These are phyloP conservation scores for Canariomyces notabilis DNA, from an alignment of 2,329 filamentous ascomycete genomes.

Conservation along the genomic window DNA sequence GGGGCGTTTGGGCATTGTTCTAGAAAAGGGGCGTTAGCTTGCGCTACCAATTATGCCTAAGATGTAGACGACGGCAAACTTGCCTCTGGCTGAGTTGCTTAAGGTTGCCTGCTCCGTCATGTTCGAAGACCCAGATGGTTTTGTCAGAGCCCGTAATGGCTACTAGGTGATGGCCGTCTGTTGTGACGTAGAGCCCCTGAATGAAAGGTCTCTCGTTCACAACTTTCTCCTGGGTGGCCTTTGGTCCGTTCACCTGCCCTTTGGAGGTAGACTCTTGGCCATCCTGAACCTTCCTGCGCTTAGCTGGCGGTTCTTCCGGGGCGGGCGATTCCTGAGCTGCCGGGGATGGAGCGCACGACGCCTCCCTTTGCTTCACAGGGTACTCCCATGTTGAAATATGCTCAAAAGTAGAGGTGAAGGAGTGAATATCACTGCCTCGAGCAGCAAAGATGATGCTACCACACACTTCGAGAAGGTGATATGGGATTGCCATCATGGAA, in stretches of 20 bases:
- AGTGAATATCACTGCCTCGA: slow-evolving; percentile 65
- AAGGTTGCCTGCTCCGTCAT: slow-evolving; percentile 57
- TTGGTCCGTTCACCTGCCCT: slow-evolving; percentile 26
- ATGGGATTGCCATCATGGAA: slow-evolving; percentile 48
- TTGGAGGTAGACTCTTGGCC: slow-evolving; percentile 12
- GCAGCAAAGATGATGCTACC: slow-evolving; percentile 65
- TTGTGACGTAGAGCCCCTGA: slow-evolving; percentile 60
- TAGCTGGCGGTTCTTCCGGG: slow-evolving; percentile 27
- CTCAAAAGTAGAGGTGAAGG: slow-evolving; percentile 56
- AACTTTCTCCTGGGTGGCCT: slow-evolving; percentile 33
- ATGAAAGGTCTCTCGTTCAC: slow-evolving; percentile 58
- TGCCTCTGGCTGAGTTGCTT: slow-evolving; percentile 69
- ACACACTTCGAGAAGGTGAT: slow-evolving; percentile 55
- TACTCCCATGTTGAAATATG: slow-evolving; percentile 60
- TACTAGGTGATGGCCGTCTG: slow-evolving; percentile 63
- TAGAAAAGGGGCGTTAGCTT: slow-evolving; percentile 31
- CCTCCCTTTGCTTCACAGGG: slow-evolving; percentile 32
- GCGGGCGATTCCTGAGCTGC: slow-evolving; percentile 22
- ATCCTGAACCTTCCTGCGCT: slow-evolving; percentile 27
- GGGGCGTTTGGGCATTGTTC: slow-evolving; percentile 83
- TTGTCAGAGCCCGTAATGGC: slow-evolving; percentile 90
- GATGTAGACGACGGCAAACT: slow-evolving; percentile 13
- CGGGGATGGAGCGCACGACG: slow-evolving; percentile 27
- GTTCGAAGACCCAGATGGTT: slow-evolving; percentile 73
- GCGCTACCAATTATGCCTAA: neutral